Base-by-base conservation (phyloP, 805 yeast species). In the Starmerella khaoyaiensis region DNA sequence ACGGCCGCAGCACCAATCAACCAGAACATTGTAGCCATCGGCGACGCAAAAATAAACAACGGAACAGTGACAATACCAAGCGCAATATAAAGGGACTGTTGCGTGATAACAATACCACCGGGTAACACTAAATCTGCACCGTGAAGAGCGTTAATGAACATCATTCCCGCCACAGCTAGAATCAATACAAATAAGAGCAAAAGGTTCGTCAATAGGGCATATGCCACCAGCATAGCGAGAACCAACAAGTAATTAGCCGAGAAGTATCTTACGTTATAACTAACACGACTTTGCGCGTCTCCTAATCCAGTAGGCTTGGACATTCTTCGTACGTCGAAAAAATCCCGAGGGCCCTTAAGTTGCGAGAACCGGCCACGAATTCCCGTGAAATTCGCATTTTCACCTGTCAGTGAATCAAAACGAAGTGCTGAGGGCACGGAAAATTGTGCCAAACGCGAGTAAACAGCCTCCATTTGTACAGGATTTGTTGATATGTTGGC, bases 1-100 rank as follows among this genome's bases (percentile, higher is more conserved):
- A 77, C 77, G 20, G 78, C 77, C 27, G 90, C 76, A 12, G 93
- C 80, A 50, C 94, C 90, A 49, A 79, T 69, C 49, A 87, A 71
- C 97, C 97, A 90, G 65, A 90, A 68, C 58, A 90, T 58, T 4
- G 96, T 80, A 36, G 87, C 71, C 45, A 90, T 66, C 20, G 97
- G 96, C 47, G 87, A 76, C 17, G 96, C 94, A 45, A 83, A 64
- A 52, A 90, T 70, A 18, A 87, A 87, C 48, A 82, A 67, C 7
- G 94, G 94, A 32, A 82, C 64, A 29, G 83, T 72, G 42, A 87
- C 65, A 45, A 83, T 66, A 39, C 82, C 61, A 50, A 90, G 67
- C 9, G 76, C 83, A 19, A 94, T 81, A 66, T 86, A 90, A 46
- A 90, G 65, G 31, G 49, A 41, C 55, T 82, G 90, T 24, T 80